Base-by-base conservation (phyloP, 2,329 filamentous ascomycete genomes). In the Aspergillus fumigatiaffinis region DNA sequence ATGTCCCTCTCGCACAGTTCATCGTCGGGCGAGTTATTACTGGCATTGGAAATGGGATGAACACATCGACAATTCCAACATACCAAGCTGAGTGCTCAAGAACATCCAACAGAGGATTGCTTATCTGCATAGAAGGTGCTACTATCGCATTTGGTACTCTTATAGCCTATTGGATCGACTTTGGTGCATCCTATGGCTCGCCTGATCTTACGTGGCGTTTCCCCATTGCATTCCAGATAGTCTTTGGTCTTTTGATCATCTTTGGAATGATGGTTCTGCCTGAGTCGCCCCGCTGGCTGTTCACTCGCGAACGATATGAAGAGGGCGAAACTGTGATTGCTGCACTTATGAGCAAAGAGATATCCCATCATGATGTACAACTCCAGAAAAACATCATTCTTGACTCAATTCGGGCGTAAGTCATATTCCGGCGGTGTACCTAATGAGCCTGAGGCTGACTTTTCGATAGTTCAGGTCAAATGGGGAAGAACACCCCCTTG, bases 371-470 rank as follows among this genome's bases (percentile, higher is more conserved):
- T 8, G 81, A 87, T 66, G 86, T 85, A 2, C 77, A 80, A 48
- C 67, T 80, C 9, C 84, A 89, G 71, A 81, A 82, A 64, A 82
- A 86, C 53, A 84, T 88, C 0, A 86, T 89, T 17, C 74, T 85
- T 20, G 88, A 92, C 66, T 86, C 83, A 1, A 85, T 89, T 59
- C 78, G 80, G 42, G 83, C 83, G 47, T 82, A 79, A 25, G 81
- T 74, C 25, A 7, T 3, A 46, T 14, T 23, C 7, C 61, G 66
- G 65, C 38, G 68, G 63, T 56, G 64, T 8, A 76, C 71, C 10
- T 76, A 80, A 58, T 71, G 69, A 23, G 70, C 72, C 23, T 69
- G 68, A 20, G 8, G 41, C 10, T 23, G 7, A 32, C 20, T 52
- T 28, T 28, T 20, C 1, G 66, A 74, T 21, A 76, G 77, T 87